Conservation (phyloP, 192 early-diverging fungal genomes). For the Chytriomyces confervae region DNA sequence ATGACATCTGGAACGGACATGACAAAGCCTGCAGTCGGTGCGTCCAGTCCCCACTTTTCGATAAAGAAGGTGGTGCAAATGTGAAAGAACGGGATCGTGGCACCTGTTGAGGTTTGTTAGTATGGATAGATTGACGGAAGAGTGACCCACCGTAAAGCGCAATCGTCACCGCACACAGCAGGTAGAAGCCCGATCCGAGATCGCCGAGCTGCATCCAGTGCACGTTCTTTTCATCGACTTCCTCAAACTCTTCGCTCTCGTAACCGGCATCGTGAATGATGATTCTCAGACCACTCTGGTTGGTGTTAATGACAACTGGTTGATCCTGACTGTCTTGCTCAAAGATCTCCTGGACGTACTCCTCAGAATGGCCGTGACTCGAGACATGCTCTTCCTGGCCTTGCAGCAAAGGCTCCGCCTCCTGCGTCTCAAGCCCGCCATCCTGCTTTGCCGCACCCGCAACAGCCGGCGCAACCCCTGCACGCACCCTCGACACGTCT, state of each 20-base stretch:
- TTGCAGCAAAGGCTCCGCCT: background rate
- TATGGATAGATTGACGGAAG: background rate
- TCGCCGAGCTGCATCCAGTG: constrained; percentile 41
- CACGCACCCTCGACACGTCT: constrained; percentile 45
- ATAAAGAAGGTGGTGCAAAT: constrained; percentile 68
- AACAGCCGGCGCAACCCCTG: constrained; percentile 44
- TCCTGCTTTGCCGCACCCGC: background rate
- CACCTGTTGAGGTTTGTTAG: constrained; percentile 21
- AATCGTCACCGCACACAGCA: constrained; percentile 58
- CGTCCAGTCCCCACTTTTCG: constrained; percentile 64
- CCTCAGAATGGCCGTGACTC: background rate
- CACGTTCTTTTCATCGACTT: constrained; percentile 51
- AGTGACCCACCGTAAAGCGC: constrained; percentile 54
- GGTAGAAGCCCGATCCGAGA: constrained; percentile 54
- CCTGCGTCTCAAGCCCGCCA: background rate
- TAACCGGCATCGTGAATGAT: constrained; percentile 18
- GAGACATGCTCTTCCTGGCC: constrained; percentile 10
- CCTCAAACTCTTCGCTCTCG: constrained; percentile 47
- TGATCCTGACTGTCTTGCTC: background rate
- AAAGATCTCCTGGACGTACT: constrained; percentile 10
- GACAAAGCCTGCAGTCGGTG: constrained; percentile 61
- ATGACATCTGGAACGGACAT: constrained; percentile 69
- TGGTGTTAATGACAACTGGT: background rate
- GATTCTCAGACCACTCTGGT: background rate
- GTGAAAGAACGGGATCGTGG: constrained; percentile 67